A percentile compares a stretch with the other conserved stretches of the same genome.
phyloP scores from a whole-genome alignment of 192 early-diverging fungal species.

The Kappamyces sp. region DNA sequence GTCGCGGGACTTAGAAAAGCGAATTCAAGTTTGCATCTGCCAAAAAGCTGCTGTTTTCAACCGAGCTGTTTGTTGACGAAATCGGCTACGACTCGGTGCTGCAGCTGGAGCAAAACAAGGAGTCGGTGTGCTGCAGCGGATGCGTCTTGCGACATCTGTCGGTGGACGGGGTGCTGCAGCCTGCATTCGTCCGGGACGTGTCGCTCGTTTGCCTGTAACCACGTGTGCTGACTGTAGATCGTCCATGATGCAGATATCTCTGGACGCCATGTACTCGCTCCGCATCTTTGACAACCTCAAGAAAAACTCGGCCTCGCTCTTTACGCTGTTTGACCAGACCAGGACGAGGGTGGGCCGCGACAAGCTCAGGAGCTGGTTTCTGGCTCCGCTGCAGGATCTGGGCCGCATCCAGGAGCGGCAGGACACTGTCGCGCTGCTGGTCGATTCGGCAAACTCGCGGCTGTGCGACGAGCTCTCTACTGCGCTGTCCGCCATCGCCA shows the following conservation, averaged over 20 bases:
- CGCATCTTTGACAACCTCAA: constrained; percentile 3
- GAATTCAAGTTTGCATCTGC: constrained; percentile 7
- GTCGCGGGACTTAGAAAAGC: too few relatives aligned
- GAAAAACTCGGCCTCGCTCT: neutral
- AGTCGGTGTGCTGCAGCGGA: neutral
- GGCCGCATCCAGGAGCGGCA: constrained; percentile 46
- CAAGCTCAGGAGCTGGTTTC: constrained; percentile 62
- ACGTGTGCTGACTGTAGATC: neutral
- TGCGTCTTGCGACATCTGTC: neutral
- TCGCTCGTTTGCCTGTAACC: neutral
- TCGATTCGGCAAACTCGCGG: constrained; percentile 32
- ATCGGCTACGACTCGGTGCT: neutral
- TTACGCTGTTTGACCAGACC: constrained; percentile 47
- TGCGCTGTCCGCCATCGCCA: constrained; percentile 31
- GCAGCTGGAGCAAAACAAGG: constrained; percentile 2
- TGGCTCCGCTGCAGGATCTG: constrained; percentile 51
- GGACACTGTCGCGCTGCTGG: constrained; percentile 48
- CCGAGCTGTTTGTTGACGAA: neutral
- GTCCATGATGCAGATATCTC: neutral
- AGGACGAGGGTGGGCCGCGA: constrained; percentile 48
- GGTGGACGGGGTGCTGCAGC: neutral
- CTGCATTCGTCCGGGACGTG: neutral
- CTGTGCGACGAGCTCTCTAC: constrained; percentile 33
- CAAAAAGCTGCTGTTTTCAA: neutral
- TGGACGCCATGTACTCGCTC: neutral